Conservation (phyloP, 331 rosid genomes). For the Saraca asoca region DNA sequence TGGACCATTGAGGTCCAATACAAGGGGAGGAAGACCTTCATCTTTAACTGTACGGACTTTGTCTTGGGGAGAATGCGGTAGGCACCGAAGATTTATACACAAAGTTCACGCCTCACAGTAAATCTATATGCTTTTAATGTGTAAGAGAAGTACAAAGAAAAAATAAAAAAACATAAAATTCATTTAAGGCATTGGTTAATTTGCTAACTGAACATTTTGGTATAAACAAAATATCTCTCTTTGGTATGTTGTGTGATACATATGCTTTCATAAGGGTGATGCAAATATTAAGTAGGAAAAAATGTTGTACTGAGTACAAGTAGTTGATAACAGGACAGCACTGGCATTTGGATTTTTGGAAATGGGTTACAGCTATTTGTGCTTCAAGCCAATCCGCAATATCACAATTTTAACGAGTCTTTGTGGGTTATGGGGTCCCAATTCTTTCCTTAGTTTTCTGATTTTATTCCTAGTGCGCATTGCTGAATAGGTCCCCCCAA, state of each 20-base stretch:
- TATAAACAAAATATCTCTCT: background rate
- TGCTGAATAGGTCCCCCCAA: slow-evolving; percentile 3
- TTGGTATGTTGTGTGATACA: slow-evolving; percentile 18
- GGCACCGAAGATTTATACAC: no score
- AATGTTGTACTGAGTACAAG: background rate
- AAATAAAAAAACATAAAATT: no score
- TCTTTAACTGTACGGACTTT: no score
- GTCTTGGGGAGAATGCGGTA: no score
- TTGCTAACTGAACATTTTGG: no score
- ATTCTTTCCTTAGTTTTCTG: slow-evolving; percentile 12
- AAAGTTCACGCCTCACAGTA: no score
- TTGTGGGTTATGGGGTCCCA: slow-evolving; percentile 44
- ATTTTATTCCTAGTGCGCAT: slow-evolving; percentile 35
- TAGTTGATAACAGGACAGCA: slow-evolving; percentile 9
- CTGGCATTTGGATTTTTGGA: slow-evolving; percentile 26
- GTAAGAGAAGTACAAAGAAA: no score
- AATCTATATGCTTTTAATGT: no score
- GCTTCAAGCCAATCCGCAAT: slow-evolving; percentile 21
- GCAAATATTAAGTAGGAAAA: background rate
- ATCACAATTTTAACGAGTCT: background rate
- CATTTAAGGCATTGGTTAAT: no score
- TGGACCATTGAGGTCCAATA: no score
- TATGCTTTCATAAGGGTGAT: slow-evolving; percentile 41
- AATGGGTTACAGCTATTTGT: slow-evolving; percentile 58
- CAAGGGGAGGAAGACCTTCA: no score